phyloP scores from a whole-genome alignment of 2,329 filamentous ascomycete genomes.

The Exophiala bonariae region DNA sequence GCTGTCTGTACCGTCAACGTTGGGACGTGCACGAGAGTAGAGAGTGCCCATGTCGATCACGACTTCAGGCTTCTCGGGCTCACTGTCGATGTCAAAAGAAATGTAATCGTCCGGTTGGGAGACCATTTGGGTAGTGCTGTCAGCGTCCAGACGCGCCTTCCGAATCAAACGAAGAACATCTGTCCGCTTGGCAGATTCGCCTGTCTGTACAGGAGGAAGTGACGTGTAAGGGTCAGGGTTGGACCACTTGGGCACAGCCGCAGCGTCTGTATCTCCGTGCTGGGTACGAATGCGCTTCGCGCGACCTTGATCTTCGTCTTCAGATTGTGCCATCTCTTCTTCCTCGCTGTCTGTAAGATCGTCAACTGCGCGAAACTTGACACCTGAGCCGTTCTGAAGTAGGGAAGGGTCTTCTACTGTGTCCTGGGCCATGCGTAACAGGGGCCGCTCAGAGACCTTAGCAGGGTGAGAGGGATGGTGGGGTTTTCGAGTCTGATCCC shows the following conservation, averaged over 20 bases:
- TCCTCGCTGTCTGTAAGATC: conserved; percentile 48
- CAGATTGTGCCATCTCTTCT: conserved; percentile 44
- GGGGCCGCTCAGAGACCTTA: conserved; percentile 16
- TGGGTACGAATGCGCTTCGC: conserved; percentile 38
- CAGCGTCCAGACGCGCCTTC: conserved; percentile 73
- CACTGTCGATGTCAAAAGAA: conserved; percentile 69
- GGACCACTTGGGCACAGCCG: conserved; percentile 73
- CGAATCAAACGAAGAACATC: conserved; percentile 90
- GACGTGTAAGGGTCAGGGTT: conserved; percentile 94
- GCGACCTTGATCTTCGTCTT: conserved; percentile 35
- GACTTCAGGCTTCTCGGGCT: conserved; percentile 27
- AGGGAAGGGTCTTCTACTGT: conserved; percentile 11
- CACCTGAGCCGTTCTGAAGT: conserved; percentile 5
- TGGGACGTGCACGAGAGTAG: no score
- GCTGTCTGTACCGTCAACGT: no score
- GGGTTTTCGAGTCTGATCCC: conserved; percentile 5
- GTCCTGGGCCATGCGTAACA: conserved; percentile 17
- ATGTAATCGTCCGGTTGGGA: conserved; percentile 68
- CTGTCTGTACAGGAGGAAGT: conserved; percentile 71
- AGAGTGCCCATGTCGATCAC: no score
- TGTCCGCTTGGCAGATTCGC: conserved; percentile 70
- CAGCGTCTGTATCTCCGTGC: conserved; percentile 21
- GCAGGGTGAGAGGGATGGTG: conserved; percentile 1
- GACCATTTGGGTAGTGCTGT: conserved; percentile 53
- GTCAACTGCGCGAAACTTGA: conserved; percentile 32